Conservation (phyloP, 352 stramenopile genomes). For the Pythium apleroticum region DNA sequence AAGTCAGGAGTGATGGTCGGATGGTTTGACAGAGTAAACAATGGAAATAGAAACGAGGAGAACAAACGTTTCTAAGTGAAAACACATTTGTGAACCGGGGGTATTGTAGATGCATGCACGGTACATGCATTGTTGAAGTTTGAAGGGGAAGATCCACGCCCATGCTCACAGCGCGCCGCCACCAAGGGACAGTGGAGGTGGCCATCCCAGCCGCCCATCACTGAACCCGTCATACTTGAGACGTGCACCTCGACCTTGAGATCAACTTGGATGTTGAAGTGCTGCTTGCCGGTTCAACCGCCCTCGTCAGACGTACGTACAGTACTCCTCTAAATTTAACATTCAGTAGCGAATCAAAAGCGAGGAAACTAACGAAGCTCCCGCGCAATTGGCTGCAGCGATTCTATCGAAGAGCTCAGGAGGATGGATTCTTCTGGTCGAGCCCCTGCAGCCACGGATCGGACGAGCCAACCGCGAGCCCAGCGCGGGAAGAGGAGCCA, state of each 20-base stretch:
- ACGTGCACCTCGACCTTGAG: neutral
- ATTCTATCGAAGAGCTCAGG: neutral
- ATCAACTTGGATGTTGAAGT: conserved; percentile 4
- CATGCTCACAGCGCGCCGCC: no score
- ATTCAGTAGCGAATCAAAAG: neutral
- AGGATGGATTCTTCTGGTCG: neutral
- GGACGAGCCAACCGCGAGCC: no score
- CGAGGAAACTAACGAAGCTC: neutral
- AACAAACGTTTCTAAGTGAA: neutral
- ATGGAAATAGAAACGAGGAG: neutral
- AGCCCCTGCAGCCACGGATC: neutral
- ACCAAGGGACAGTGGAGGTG: no score
- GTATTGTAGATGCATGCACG: neutral
- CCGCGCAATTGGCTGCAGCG: neutral
- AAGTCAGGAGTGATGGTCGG: neutral
- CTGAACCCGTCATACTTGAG: no score
- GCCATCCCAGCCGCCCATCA: no score
- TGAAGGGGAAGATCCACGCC: neutral
- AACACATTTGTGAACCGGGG: neutral
- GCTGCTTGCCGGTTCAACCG: conserved; percentile 13
- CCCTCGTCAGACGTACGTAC: neutral
- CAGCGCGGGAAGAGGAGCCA: no score
- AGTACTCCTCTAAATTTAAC: conserved; percentile 10
- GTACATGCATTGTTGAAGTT: neutral
- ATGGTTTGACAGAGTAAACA: conserved; percentile 1